Base-by-base conservation (phyloP, 352 stramenopile species). In the Pilasporangium apinafurcum region DNA sequence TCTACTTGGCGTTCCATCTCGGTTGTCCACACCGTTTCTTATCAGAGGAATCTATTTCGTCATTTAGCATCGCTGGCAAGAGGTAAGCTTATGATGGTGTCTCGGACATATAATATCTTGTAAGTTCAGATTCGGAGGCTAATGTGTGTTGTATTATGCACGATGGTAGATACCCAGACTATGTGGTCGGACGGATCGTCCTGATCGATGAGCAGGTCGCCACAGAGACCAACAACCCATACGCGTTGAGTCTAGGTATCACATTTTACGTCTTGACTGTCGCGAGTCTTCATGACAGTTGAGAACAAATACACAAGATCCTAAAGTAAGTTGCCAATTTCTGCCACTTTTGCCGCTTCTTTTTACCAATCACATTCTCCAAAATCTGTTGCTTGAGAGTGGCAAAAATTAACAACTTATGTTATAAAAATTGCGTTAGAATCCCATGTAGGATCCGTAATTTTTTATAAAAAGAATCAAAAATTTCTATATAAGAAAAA, bases 241-340 rank as follows among this genome's bases (percentile, higher is more conserved):
- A 89, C 65, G 62, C 63, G 2, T 52, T 94, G 9, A 62, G 81
- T 45, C 51, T 88, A 21, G 78, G 72, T 48, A 89, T 74, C n/a
- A 86, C 68, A 29, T 92, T 94, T 58, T 94, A 87, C 61, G 69
- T 90, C 41, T 58, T 94, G 56, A 94, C 83, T 24, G 83, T 94
- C 44, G 64, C 77, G 16, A 90, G 74, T 39, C 68, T 92, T 26
- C 74, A 88, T 62, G 80, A 92, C 59, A 86, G 61, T 43, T 91
- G 65, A 84, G n/a, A n/a, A n/a, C n/a, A n/a, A n/a, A n/a, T n/a
- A n/a, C n/a, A n/a, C n/a, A n/a, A n/a, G n/a, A n/a, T n/a, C n/a
- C n/a, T n/a, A n/a, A n/a, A n/a, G n/a, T n/a, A n/a, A n/a, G n/a
- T n/a, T n/a, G n/a, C n/a, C n/a, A n/a, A n/a, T n/a, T n/a, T n/a